These are phyloP conservation scores for Haemoproteus tartakovskyi DNA, from an alignment of 169 alveolate species.

Conservation along the genomic window DNA sequence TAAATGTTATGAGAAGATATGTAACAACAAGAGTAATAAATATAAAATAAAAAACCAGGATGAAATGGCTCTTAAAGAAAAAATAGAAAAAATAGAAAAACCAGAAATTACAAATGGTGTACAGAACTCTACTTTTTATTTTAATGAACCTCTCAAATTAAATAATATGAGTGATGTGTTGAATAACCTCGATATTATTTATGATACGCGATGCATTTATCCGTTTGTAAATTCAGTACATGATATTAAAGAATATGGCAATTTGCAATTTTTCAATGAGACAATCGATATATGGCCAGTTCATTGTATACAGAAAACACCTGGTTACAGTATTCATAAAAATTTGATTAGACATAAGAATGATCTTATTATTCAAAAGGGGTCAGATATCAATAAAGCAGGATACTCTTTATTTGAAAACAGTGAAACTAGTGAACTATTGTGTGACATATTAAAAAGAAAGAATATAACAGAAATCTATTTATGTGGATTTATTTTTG, in stretches of 20 bases:
- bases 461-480: constrained; percentile 24
- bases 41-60: too few relatives aligned
- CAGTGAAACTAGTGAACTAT: neutral
- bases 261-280: constrained; percentile 20
- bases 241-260: constrained; percentile 35
- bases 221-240: constrained; percentile 14
- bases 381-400: constrained; percentile 10
- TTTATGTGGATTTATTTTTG: constrained; percentile 51
- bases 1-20: constrained; percentile 9
- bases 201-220: constrained; percentile 6
- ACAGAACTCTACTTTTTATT: too few relatives aligned
- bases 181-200: constrained; percentile 11
- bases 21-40: constrained; percentile 1
- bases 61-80: too few relatives aligned
- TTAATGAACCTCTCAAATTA: too few relatives aligned
- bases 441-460: constrained; percentile 4
- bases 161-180: constrained; percentile 19
- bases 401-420: constrained; percentile 49
- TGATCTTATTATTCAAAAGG: constrained; percentile 49
- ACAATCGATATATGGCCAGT: constrained; percentile 54
- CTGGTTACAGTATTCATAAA: constrained; percentile 33
- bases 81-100: too few relatives aligned
- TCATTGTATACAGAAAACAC: constrained; percentile 40
- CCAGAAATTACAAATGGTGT: too few relatives aligned
- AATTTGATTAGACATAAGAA: constrained; percentile 27